Base-by-base conservation (phyloP, 257 asterid species). In the Craterostigma plantagineum region DNA sequence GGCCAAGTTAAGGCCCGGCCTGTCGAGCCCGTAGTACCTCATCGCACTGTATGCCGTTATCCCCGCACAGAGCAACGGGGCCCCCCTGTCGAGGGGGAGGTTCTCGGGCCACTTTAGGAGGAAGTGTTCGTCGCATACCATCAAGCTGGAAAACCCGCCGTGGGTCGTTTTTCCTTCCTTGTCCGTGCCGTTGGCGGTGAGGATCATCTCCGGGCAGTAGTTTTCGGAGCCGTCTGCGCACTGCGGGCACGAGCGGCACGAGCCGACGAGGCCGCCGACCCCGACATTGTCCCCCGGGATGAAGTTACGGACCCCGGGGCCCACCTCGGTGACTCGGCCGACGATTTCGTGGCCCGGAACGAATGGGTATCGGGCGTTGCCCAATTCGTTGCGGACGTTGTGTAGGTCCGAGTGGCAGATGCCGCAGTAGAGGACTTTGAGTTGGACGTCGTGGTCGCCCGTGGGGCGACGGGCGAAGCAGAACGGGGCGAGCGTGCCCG, bases 341-440 rank as follows among this genome's bases (percentile, higher is more conserved):
- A 48, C 60, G 37, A 64, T 23, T 52, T 68, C 76, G 17, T 68
- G 76, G 36, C 76, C 76, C 0, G 76, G 76, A 2, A 68, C 46
- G 18, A 60, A 7, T 0, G 71, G 76, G 76, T 68, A 68, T 0
- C 1, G 27, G 9, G 65, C 7, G 58, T 18, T 3, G 9, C 61
- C 71, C 68, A 45, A 54, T 0, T 63, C 68, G 47, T 68, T 60
- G 14, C 45, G 64, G 45, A 36, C 12, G 3, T 3, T 2, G 40
- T 64, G 71, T 18, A 64, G 66, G 37, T 69, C 76, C 15, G 72
- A 60, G 16, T 64, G 71, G 53, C 76, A 69, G 34, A 69, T 45
- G 33, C 76, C 76, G 43, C 76, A 69, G 37, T 57, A 69, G 11
- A 56, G 18, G 0, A 65, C 38, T 18, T 60, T 65, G 46, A 65